These are phyloP conservation scores for Parastagonospora nodorum DNA, from an alignment of 2,329 filamentous ascomycete species.

Conservation along the genomic window DNA sequence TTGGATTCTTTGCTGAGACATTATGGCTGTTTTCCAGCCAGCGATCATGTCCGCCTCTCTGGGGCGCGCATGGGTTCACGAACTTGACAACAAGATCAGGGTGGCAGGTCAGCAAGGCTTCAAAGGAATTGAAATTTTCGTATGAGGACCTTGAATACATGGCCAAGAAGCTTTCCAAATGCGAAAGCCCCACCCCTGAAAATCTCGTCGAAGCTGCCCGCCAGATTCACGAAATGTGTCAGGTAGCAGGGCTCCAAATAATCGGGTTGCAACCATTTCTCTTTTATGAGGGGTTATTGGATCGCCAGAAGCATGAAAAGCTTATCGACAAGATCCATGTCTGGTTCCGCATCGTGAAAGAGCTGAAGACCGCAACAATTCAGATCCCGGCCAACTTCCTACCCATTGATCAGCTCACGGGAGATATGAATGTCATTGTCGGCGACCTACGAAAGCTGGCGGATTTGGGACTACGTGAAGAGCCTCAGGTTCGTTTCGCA, in stretches of 20 bases:
- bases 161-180: conserved; percentile 2
- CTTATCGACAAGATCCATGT: conserved; percentile 6
- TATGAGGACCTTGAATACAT: conserved; percentile 8
- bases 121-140: conserved; percentile 7
- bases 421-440: conserved; percentile 5
- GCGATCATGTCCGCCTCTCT: conserved; percentile 6
- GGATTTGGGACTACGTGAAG: not conserved
- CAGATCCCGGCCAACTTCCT: conserved; percentile 10
- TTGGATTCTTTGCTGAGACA: not conserved
- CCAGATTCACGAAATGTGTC: not conserved
- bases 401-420: conserved; percentile 2
- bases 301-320: conserved; percentile 4
- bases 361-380: conserved; percentile 3
- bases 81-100: conserved; percentile 5
- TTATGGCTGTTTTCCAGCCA: conserved; percentile 2
- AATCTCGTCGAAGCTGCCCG: conserved; percentile 1
- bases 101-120: conserved; percentile 2
- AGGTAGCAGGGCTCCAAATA: not conserved
- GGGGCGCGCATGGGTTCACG: conserved; percentile 6
- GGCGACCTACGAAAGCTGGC: not conserved
- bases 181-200: not conserved
- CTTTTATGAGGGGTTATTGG: conserved; percentile 8
- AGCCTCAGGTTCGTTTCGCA: not conserved
- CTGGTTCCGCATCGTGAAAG: conserved; percentile 8
- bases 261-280: conserved; percentile 8